phyloP scores from a whole-genome alignment of 176 grass and related monocot genomes.

The Olyra latifolia region DNA sequence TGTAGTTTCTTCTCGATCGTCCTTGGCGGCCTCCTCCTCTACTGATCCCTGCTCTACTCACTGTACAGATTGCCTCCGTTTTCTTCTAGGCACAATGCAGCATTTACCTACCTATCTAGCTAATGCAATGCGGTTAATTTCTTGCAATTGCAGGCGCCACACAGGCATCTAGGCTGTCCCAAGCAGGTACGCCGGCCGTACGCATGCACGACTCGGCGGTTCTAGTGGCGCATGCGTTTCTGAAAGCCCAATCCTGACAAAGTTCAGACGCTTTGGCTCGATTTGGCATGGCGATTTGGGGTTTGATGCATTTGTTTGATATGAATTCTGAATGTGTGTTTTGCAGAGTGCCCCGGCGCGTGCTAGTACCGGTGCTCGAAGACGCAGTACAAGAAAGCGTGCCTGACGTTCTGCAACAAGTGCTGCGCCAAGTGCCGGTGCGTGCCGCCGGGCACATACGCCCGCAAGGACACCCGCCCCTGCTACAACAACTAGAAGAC shows the following conservation, averaged over 20 bases:
- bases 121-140: neutral
- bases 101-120: too few relatives aligned
- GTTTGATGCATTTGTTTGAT: too few relatives aligned
- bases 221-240: too few relatives aligned
- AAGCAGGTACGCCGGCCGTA: neutral
- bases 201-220: too few relatives aligned
- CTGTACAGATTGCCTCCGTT: neutral
- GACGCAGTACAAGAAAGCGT: constrained; percentile 60
- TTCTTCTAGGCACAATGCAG: too few relatives aligned
- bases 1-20: neutral
- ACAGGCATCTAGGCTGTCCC: neutral
- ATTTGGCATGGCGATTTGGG: too few relatives aligned
- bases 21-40: neutral
- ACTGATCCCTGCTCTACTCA: neutral
- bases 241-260: neutral
- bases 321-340: too few relatives aligned
- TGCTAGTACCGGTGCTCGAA: constrained; percentile 31
- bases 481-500: constrained; percentile 83
- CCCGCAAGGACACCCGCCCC: constrained; percentile 53
- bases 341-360: constrained; percentile 41
- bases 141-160: neutral
- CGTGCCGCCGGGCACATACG: constrained; percentile 59
- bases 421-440: constrained; percentile 61
- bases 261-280: neutral
- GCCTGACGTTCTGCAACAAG: constrained; percentile 62